Evolutionary conservation across 148 eudicot genomes (phyloP).

Genomic region (Cornus florida): DNA sequence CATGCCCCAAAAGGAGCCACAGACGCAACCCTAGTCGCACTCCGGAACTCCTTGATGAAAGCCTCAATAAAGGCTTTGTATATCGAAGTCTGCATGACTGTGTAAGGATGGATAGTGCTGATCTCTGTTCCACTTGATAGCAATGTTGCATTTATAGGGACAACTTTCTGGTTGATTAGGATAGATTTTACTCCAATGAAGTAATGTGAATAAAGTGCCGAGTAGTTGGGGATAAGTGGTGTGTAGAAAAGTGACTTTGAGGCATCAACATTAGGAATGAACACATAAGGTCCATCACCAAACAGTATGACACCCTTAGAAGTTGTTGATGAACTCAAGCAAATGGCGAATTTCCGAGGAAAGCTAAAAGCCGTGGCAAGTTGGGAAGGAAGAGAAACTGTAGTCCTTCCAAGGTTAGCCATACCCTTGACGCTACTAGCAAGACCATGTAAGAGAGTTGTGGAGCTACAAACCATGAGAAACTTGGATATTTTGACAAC

Average conservation of each 20-base stretch:
- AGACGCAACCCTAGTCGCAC: conserved; percentile 13
- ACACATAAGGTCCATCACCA: conserved; percentile 46
- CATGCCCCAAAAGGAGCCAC: conserved; percentile 43
- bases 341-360: conserved; percentile 37
- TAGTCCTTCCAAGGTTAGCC: conserved; percentile 43
- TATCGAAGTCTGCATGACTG: conserved; percentile 34
- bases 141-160: conserved; percentile 34
- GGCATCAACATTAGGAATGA: conserved; percentile 33
- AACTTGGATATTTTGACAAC: conserved; percentile 19
- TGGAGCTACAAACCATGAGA: conserved; percentile 33
- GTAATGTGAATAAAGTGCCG: conserved; percentile 32
- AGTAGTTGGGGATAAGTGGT: conserved; percentile 39
- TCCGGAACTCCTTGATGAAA: conserved; percentile 20
- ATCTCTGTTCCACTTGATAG: conserved; percentile 48
- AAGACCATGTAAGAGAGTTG: conserved; percentile 30
- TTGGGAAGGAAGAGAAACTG: conserved; percentile 36
- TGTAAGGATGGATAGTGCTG: conserved; percentile 48
- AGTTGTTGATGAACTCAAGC: conserved; percentile 24
- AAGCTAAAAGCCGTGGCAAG: conserved; percentile 30
- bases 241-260: conserved; percentile 47
- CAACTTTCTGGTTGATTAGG: conserved; percentile 21
- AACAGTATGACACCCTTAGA: conserved; percentile 32
- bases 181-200: conserved; percentile 36
- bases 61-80: conserved; percentile 23
- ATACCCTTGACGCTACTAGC: conserved; percentile 41